Evolutionary conservation across 2,329 filamentous ascomycete species (phyloP).

Genomic region (Colletotrichum sp.): DNA sequence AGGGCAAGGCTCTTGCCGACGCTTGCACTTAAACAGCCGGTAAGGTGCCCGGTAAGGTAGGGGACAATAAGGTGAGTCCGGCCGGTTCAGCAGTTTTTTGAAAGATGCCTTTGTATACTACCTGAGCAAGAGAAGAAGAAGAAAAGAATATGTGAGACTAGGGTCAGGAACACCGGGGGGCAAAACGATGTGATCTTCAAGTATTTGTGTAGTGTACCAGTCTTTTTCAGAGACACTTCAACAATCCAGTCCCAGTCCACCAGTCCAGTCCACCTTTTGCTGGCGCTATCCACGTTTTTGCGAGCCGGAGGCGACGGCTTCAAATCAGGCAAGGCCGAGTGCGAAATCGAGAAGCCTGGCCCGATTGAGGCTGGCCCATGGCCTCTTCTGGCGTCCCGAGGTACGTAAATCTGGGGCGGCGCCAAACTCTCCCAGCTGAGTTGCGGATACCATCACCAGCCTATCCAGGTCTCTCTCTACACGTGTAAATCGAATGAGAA

Average conservation of each 20-base stretch:
- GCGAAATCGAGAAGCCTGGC: neutral
- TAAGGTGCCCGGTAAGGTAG: neutral
- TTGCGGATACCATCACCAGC: neutral
- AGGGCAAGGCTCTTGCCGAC: neutral
- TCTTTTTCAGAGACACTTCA: neutral
- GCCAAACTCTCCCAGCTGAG: slow-evolving; percentile 4
- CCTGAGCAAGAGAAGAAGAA: neutral
- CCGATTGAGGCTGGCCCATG: neutral
- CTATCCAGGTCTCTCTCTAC: neutral
- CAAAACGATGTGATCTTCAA: neutral
- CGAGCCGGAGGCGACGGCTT: neutral
- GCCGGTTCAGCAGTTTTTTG: neutral
- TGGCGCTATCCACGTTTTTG: neutral
- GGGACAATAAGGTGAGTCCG: neutral
- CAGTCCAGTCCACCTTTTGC: neutral
- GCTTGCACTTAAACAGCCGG: neutral
- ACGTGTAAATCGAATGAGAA: neutral
- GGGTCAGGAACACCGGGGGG: neutral
- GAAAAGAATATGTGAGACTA: neutral
- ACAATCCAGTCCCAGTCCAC: neutral
- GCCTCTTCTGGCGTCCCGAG: neutral
- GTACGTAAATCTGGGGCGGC: slow-evolving; percentile 1
- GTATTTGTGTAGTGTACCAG: neutral
- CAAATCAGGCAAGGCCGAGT: neutral
- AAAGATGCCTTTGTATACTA: neutral